Evolutionary conservation across 495 filamentous ascomycete species (phyloP), one percentile per base, ranked within the genome.

Genomic region (Penicillium argentinense): DNA sequence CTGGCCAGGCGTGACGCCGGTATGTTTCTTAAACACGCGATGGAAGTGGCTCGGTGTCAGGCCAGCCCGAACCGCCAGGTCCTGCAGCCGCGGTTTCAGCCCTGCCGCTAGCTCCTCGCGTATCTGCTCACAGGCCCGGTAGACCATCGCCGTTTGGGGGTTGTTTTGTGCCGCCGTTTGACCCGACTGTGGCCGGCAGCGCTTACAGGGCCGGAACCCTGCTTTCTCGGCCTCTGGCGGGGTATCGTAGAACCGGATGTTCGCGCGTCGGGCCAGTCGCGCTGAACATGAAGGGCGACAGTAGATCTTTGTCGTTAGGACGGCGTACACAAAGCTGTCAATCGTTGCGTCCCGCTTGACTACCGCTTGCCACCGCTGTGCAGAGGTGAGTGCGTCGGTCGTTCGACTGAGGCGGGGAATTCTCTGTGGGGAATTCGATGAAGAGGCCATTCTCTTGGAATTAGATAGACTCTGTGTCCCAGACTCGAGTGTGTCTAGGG

Each of bases 191-290:
- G 83, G 83, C 25, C 73, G 72, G 60, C 83, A 87, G 51, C 84
- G 71, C 68, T 85, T 85, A 66, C 84, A 86, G 11, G 81, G 56
- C 29, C 82, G 67, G 49, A 78, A 85, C 0, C 82, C 83, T 13
- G 71, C 80, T 3, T 58, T 53, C 56, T 76, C 69, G 13, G 84
- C 84, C 42, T 78, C 71, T 1, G 68, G 57, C n/a, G 78, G 63
- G 5, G 70, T 76, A 29, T 76, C 64, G 60, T 78, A 80, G 64
- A 85, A 86, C 11, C 62, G 55, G 38, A 86, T 72, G 47, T 86
- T 84, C 25, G 78, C 75, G 14, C 82, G 76, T 12, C 81, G 73
- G 7, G 83, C 81, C 14, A 84, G 74, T 3, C 83, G 77, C 4
- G 79, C 74, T 2, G 77, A 64, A 41, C 83, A 86, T 6, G 73